Evolutionary conservation across 2,329 filamentous ascomycete species (phyloP), one percentile per base, ranked within the genome.

Genomic region (Cladobotryum mycophilum): DNA sequence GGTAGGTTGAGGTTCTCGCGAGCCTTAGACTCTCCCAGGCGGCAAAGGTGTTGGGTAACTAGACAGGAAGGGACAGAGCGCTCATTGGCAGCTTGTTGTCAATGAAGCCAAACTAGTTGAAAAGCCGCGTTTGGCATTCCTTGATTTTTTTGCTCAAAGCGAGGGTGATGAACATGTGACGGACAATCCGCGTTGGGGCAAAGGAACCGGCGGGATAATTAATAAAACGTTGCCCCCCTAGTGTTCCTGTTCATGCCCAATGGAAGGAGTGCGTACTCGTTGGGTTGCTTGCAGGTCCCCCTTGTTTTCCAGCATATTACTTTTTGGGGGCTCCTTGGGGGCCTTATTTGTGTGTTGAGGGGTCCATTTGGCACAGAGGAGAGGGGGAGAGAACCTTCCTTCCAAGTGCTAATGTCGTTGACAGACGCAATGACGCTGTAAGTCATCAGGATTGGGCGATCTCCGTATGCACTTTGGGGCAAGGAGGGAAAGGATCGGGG

Each of bases 1-100:
- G 43, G 42, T 17, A n/a, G 38, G 36, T 49, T 43, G 38, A 40
- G 18, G 51, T 41, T 43, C 51, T 45, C 51, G 33, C 43, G 51
- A 41, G 51, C 46, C 8, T 38, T 30, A 3, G 36, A 38, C 36
- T 12, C 36, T 38, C 36, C 36, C 36, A 12, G 36, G 36, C 13
- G 36, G 13, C 14, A 38, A 38, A 38, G 36, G 36, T n/a, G 36
- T n/a, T 38, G 15, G 36, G 36, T n/a, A 38, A 17, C 36, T 20
- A 20, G 20, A 20, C 20, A 20, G 20, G 20, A 20, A 38, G 36
- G 13, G 36, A 17, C 36, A 17, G 36, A 17, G 36, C 14, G 15
- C 36, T 38, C 36, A 17, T n/a, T n/a, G 36, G 36, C 36, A 17
- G 15, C 36, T 38, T 38, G 36, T 6, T 38, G 36, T 38, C 25